phyloP scores from a whole-genome alignment of 1,284 basidiomycete species.

The Kalmanozyma brasiliensis region DNA sequence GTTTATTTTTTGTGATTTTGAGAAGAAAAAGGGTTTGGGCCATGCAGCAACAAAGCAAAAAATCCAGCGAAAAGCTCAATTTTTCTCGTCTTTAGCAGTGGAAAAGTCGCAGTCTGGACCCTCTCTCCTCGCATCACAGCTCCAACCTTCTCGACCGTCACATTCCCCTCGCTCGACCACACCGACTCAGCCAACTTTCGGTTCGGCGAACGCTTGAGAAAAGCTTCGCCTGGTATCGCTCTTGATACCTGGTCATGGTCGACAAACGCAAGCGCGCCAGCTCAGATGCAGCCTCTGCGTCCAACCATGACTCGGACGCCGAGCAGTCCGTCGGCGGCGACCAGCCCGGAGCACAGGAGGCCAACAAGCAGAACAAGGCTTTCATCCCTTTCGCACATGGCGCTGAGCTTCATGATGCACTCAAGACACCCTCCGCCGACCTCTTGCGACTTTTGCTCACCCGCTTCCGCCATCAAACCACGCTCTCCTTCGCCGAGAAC shows the following conservation, averaged over 20 bases:
- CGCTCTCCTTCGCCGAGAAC: slow-evolving; percentile 39
- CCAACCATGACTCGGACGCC: slow-evolving; percentile 19
- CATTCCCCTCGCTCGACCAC: too few relatives aligned
- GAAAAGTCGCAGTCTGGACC: too few relatives aligned
- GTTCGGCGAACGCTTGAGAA: too few relatives aligned
- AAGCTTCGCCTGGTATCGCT: too few relatives aligned
- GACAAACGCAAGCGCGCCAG: slow-evolving; percentile 38
- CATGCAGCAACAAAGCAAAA: too few relatives aligned
- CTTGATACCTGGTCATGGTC: slow-evolving; percentile 19
- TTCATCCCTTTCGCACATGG: slow-evolving; percentile 29
- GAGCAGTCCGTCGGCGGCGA: slow-evolving; percentile 11
- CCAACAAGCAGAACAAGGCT: slow-evolving; percentile 14
- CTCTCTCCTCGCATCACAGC: too few relatives aligned
- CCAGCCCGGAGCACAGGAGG: slow-evolving; percentile 1
- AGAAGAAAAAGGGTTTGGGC: too few relatives aligned
- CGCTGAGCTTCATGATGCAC: slow-evolving; percentile 29
- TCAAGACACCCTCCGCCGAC: slow-evolving; percentile 46
- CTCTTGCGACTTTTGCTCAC: slow-evolving; percentile 34
- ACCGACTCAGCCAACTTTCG: too few relatives aligned
- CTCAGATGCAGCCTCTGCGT: slow-evolving; percentile 32
- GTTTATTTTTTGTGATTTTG: too few relatives aligned
- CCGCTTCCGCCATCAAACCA: slow-evolving; percentile 38
- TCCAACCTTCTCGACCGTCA: too few relatives aligned
- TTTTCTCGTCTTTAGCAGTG: too few relatives aligned
- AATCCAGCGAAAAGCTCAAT: too few relatives aligned